A percentile compares a stretch with the other conserved stretches of the same genome.
Evolutionary conservation across 1,284 basidiomycete species (phyloP).

Genomic region (Puccinia brachypodii): DNA sequence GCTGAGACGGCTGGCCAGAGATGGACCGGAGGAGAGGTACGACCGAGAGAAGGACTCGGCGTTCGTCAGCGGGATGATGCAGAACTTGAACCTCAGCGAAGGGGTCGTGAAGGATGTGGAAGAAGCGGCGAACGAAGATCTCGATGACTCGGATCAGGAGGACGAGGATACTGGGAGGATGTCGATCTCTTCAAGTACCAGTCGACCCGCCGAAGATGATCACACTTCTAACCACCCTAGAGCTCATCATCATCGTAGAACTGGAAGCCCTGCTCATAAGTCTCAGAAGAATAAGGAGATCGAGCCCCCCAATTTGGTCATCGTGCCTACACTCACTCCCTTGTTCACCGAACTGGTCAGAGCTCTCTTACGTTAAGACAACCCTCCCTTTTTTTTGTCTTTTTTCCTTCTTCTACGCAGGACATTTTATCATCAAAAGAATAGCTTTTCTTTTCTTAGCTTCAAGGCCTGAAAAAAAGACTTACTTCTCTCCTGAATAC

Average conservation of each 20-base stretch:
- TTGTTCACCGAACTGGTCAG: slow-evolving; percentile 82
- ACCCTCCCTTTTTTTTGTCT: not conserved
- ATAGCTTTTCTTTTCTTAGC: too few relatives aligned
- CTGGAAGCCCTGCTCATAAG: slow-evolving; percentile 54
- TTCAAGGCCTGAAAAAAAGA: too few relatives aligned
- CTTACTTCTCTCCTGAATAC: too few relatives aligned
- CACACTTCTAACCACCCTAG: not conserved
- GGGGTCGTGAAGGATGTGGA: slow-evolving; percentile 28
- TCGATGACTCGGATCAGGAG: slow-evolving; percentile 17
- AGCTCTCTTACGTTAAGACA: slow-evolving; percentile 9
- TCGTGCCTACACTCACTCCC: slow-evolving; percentile 74
- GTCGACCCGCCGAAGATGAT: not conserved
- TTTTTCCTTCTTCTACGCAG: not conserved
- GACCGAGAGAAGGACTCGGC: slow-evolving; percentile 30
- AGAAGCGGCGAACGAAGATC: slow-evolving; percentile 35
- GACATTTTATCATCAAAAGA: not conserved
- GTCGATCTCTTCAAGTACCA: slow-evolving; percentile 21
- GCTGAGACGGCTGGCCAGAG: slow-evolving; percentile 66
- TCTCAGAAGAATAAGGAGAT: slow-evolving; percentile 61
- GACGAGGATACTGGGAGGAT: not conserved
- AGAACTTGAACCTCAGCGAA: slow-evolving; percentile 30
- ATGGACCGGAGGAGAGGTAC: slow-evolving; percentile 18
- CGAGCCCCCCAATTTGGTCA: slow-evolving; percentile 72
- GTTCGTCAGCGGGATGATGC: slow-evolving; percentile 39
- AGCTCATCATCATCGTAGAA: not conserved